Evolutionary conservation across 208 protist species (phyloP).

Genomic region (Trypanosoma lewisi): DNA sequence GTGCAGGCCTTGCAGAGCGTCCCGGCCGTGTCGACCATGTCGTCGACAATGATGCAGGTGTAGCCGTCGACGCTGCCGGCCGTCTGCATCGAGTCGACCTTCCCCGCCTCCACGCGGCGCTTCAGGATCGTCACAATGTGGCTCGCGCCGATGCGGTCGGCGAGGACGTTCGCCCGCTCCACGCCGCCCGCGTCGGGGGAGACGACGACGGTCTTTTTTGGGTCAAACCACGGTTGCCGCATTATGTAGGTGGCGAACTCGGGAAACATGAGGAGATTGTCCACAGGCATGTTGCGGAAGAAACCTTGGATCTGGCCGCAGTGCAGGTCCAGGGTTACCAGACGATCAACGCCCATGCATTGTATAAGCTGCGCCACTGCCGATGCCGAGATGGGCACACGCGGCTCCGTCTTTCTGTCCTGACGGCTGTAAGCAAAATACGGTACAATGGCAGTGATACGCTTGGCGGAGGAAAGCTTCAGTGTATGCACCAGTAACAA

Average conservation of each 20-base stretch:
- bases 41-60: conserved; percentile 95
- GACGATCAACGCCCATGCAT: conserved; percentile 91
- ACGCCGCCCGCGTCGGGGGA: conserved; percentile 97
- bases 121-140: conserved; percentile 92
- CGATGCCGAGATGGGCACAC: conserved; percentile 95
- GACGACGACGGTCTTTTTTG: conserved; percentile 87
- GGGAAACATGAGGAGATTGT: conserved; percentile 93
- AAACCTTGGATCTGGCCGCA: conserved; percentile 96
- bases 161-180: conserved; percentile 90
- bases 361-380: conserved; percentile 94
- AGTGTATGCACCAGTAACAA: conserved; percentile 89
- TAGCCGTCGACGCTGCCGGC: conserved; percentile 95
- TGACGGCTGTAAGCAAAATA: conserved; percentile 96
- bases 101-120: conserved; percentile 89
- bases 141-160: conserved; percentile 81
- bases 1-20: conserved; percentile 93
- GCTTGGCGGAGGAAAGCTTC: conserved; percentile 87
- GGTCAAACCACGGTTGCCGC: conserved; percentile 82
- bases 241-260: conserved; percentile 85
- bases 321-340: conserved; percentile 95
- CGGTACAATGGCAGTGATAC: conserved; percentile 95
- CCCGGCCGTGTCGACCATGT: conserved; percentile 97
- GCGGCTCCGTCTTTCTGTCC: conserved; percentile 94
- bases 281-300: conserved; percentile 94
- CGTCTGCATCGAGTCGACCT: conserved; percentile 93